phyloP scores from a whole-genome alignment of 192 early-diverging fungal genomes.

The Chytriomyces sp. region DNA sequence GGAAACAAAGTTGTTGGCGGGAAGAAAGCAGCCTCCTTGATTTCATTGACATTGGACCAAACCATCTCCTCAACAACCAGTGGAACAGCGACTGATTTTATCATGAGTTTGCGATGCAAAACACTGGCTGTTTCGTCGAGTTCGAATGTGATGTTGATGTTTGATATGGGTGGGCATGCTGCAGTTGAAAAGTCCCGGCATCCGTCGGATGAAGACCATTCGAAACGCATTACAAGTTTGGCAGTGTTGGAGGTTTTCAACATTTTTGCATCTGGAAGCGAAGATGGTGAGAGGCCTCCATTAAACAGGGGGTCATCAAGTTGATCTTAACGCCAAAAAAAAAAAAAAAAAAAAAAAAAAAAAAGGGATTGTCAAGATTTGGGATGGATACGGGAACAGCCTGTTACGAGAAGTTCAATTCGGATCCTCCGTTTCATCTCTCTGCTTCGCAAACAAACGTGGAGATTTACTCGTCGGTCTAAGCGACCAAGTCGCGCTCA shows the following conservation, averaged over 20 bases:
- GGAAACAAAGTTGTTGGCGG: not conserved
- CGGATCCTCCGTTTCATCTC: constrained; percentile 36
- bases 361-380: constrained; percentile 49
- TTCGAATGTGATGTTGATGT: constrained; percentile 15
- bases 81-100: constrained; percentile 5
- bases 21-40: not conserved
- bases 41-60: not conserved
- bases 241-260: constrained; percentile 24
- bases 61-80: not conserved
- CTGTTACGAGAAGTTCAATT: constrained; percentile 61
- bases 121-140: constrained; percentile 8
- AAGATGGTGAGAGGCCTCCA: constrained; percentile 37
- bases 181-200: constrained; percentile 34
- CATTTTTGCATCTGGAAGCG: constrained; percentile 48
- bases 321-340: no score
- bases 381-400: constrained; percentile 49
- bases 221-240: constrained; percentile 39
- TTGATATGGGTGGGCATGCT: not conserved
- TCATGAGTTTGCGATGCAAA: not conserved
- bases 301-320: no score
- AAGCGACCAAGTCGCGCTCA: constrained; percentile 49
- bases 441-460: constrained; percentile 51
- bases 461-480: constrained; percentile 58
- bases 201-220: constrained; percentile 57
- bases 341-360: not conserved